A percentile compares a stretch with the other conserved stretches of the same genome.
These are phyloP conservation scores for Euryodendron excelsum DNA, from an alignment of 148 eudicot species.

Conservation along the genomic window DNA sequence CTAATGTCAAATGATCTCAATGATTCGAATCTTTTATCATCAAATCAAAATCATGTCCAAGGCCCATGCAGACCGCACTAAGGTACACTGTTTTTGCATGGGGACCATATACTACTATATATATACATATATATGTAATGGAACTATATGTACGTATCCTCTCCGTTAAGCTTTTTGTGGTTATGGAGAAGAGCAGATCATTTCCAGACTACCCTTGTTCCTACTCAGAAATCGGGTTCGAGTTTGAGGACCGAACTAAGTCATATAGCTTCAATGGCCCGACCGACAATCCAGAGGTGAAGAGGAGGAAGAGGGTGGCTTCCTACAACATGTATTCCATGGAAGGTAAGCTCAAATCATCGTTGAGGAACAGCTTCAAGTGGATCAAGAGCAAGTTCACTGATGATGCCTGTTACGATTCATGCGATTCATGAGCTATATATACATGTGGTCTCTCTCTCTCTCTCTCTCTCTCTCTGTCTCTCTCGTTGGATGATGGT, in stretches of 20 bases:
- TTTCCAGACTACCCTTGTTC: constrained; percentile 56
- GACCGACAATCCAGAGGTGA: constrained; percentile 61
- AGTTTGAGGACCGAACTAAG: constrained; percentile 53
- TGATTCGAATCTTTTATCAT: constrained; percentile 7
- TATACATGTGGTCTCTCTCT: too few relatives aligned
- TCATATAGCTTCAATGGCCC: constrained; percentile 82
- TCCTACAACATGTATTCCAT: constrained; percentile 74
- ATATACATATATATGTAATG: background rate
- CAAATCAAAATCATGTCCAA: constrained; percentile 20
- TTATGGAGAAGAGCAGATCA: constrained; percentile 82
- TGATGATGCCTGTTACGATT: constrained; percentile 36
- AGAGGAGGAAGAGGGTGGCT: constrained; percentile 90
- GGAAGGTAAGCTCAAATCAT: constrained; percentile 91
- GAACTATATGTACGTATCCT: background rate
- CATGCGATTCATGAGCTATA: constrained; percentile 6
- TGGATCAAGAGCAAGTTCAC: constrained; percentile 88
- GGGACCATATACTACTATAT: background rate
- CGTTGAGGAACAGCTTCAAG: constrained; percentile 74
- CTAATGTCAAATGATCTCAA: constrained; percentile 4
- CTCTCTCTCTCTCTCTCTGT: background rate
- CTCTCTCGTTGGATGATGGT: background rate
- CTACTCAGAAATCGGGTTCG: constrained; percentile 55
- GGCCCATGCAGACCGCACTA: constrained; percentile 44
- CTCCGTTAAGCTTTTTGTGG: background rate
- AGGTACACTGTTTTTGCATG: constrained; percentile 20